A percentile compares a stretch with the other conserved stretches of the same genome.
Conservation (phyloP, 2,329 filamentous ascomycete species). For the Balansia obtecta region DNA sequence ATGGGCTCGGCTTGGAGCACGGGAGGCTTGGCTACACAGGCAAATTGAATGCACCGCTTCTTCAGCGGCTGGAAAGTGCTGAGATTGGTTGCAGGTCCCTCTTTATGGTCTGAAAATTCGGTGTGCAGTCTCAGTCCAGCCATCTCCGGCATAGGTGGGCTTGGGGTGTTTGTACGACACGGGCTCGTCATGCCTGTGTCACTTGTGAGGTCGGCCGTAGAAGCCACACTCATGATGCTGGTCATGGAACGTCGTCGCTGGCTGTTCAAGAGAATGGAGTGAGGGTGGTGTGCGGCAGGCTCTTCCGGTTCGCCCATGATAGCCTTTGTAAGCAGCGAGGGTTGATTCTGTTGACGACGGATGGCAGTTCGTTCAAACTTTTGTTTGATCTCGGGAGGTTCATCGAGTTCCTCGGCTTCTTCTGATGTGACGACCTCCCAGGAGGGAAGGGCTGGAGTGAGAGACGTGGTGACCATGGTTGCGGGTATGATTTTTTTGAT, state of each 20-base stretch:
- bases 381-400: conserved; percentile 59
- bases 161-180: conserved; percentile 75
- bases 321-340: conserved; percentile 80
- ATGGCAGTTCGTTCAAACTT: conserved; percentile 36
- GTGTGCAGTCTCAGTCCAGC: conserved; percentile 30
- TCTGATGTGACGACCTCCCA: conserved; percentile 32
- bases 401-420: conserved; percentile 70
- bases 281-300: conserved; percentile 28
- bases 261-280: conserved; percentile 22
- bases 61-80: conserved; percentile 38
- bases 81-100: conserved; percentile 13
- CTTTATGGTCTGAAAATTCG: conserved; percentile 15
- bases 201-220: conserved; percentile 86
- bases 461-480: conserved; percentile 16
- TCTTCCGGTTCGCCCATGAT: conserved; percentile 57
- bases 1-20: conserved; percentile 26
- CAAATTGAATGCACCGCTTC: conserved; percentile 88
- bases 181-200: conserved; percentile 86
- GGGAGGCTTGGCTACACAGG: conserved; percentile 57
- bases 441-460: conserved; percentile 15
- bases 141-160: conserved; percentile 62
- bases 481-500: not conserved
- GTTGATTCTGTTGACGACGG: conserved; percentile 41
- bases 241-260: conserved; percentile 52
- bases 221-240: conserved; percentile 69